These are phyloP conservation scores for Collariella sp. DNA, from an alignment of 495 filamentous ascomycete species.

Conservation along the genomic window DNA sequence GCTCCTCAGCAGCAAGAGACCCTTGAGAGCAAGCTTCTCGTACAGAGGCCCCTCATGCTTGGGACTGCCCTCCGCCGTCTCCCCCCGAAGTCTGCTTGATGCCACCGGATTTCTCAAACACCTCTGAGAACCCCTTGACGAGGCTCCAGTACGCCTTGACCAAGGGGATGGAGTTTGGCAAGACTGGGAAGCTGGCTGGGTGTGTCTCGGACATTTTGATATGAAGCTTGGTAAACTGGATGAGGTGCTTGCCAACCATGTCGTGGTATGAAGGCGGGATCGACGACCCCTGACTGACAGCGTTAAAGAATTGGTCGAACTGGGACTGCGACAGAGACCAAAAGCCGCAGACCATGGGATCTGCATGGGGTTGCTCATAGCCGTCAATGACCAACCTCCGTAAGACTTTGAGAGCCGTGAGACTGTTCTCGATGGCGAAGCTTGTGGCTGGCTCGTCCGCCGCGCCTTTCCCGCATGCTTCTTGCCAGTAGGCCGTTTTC, in stretches of 20 bases:
- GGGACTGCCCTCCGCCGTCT: slow-evolving; percentile 42
- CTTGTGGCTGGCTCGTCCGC: slow-evolving; percentile 50
- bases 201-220: slow-evolving; percentile 69
- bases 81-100: slow-evolving; percentile 38
- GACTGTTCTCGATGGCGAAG: slow-evolving; percentile 60
- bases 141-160: slow-evolving; percentile 77
- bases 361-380: slow-evolving; percentile 75
- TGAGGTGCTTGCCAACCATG: slow-evolving; percentile 69
- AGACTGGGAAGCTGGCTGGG: slow-evolving; percentile 67
- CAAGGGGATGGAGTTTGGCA: slow-evolving; percentile 68
- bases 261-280: slow-evolving; percentile 38
- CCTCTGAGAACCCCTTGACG: slow-evolving; percentile 63
- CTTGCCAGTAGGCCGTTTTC: slow-evolving; percentile 62
- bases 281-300: slow-evolving; percentile 41
- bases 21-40: slow-evolving; percentile 72
- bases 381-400: slow-evolving; percentile 72
- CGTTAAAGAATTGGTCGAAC: slow-evolving; percentile 57
- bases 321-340: slow-evolving; percentile 67
- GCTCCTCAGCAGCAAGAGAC: slow-evolving; percentile 70
- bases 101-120: slow-evolving; percentile 47
- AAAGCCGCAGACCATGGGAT: slow-evolving; percentile 60
- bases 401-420: slow-evolving; percentile 69
- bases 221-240: slow-evolving; percentile 88
- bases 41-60: slow-evolving; percentile 51
- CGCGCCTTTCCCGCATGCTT: slow-evolving; percentile 41